These are phyloP conservation scores for Clitocybe nebularis DNA, from an alignment of 1,284 basidiomycete genomes.

Conservation along the genomic window DNA sequence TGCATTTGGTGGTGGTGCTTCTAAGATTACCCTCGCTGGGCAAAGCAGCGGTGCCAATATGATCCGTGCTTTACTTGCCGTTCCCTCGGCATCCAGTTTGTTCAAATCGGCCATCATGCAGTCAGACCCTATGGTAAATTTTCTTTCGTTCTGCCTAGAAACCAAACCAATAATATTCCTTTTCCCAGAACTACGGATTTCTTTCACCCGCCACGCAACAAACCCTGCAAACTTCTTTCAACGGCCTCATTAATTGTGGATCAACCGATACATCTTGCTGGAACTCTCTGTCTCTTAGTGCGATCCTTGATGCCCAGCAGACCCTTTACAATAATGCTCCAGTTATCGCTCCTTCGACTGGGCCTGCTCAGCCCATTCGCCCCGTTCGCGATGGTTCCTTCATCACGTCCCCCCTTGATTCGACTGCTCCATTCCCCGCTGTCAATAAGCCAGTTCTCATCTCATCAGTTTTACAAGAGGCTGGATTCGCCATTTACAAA, in stretches of 20 bases:
- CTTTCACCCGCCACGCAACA: conserved; percentile 51
- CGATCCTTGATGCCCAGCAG: conserved; percentile 48
- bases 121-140: conserved; percentile 78
- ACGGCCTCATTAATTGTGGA: conserved; percentile 43
- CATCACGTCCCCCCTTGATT: conserved; percentile 56
- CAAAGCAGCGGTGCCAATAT: conserved; percentile 85
- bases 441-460: conserved; percentile 65
- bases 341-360: conserved; percentile 48
- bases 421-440: conserved; percentile 48
- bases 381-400: conserved; percentile 58
- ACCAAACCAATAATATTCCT: neutral
- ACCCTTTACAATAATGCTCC: conserved; percentile 37
- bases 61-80: conserved; percentile 71
- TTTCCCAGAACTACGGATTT: conserved; percentile 69
- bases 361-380: conserved; percentile 53
- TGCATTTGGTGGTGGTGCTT: conserved; percentile 64
- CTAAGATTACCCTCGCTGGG: conserved; percentile 78
- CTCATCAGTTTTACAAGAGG: conserved; percentile 70
- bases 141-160: neutral
- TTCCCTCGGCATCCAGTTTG: conserved; percentile 58
- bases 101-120: conserved; percentile 78
- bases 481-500: conserved; percentile 54
- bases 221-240: conserved; percentile 53
- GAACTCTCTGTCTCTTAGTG: conserved; percentile 41
- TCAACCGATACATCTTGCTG: conserved; percentile 48